Evolutionary conservation across 768 basidiomycete genomes (phyloP), one percentile per base, ranked within the genome.

Genomic region (Suillus subluteus): DNA sequence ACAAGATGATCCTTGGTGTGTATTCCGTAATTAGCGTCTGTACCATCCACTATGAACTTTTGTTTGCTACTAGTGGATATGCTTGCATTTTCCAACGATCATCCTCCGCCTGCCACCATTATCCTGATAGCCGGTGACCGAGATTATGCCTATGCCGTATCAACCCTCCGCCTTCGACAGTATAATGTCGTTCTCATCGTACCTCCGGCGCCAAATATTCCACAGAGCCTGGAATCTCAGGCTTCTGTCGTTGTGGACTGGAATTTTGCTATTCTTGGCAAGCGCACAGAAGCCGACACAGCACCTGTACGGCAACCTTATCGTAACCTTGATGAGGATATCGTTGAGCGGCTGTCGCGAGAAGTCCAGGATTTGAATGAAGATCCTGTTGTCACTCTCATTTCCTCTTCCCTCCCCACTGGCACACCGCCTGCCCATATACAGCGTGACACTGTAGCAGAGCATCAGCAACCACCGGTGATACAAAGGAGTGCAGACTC

Each of bases 91-190:
- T 88, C 87, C 21, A 83, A 88, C 71, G 90, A 91, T 75, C 83
- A 85, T 68, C 78, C 82, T 4, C 63, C 82, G 2, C 83, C 84
- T 66, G 72, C 83, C 37, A 89, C 88, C 21, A 76, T 90, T 69
- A 75, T 91, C 58, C 78, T 92, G 41, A 88, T 92, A 70, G 83
- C 89, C 0, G 88, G 86, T n/a, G 89, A 92, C 73, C 81, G 88
- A 55, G 89, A 91, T 73, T 86, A 89, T 70, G 84, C 85, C 4
- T 91, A 89, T 71, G 85, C 86, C 21, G 75, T 89, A 48, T 85
- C 89, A 2, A 79, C 80, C 40, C 77, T 91, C 56, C 83, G 86
- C 43, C 80, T 86, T 62, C 82, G 88, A 65, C 77, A 78, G 56
- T 88, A 87, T 73, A 76, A 79, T 21, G 82, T 90, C 44, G 76